These are phyloP conservation scores for Trichomonas gallinae DNA, from an alignment of 208 protist species.

Conservation along the genomic window DNA sequence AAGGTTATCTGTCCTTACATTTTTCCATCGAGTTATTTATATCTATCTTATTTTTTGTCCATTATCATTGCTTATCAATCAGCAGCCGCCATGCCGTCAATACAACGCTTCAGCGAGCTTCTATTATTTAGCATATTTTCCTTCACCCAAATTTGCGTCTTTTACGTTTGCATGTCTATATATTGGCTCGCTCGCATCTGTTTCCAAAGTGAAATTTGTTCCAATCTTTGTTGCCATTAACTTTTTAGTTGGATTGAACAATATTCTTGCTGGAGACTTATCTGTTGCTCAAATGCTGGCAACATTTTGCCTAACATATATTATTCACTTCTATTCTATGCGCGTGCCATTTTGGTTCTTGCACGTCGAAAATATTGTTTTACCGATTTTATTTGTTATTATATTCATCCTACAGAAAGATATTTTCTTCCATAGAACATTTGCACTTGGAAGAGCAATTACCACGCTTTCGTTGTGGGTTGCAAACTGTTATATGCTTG, in stretches of 20 bases:
- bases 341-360: not conserved
- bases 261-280: not conserved
- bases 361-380: not conserved
- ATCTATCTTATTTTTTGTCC: not conserved
- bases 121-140: not conserved
- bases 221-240: not conserved
- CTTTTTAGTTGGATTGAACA: not conserved
- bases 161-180: not conserved
- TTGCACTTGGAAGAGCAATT: not conserved
- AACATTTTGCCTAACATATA: not conserved
- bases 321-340: not conserved
- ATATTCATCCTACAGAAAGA: not conserved
- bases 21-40: slow-evolving; percentile 7
- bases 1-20: not conserved
- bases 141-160: not conserved
- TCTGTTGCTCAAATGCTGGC: not conserved
- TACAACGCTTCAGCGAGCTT: not conserved
- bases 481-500: not conserved
- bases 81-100: not conserved
- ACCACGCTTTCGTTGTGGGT: not conserved
- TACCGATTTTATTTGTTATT: not conserved
- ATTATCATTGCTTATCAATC: not conserved
- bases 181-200: not conserved
- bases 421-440: not conserved
- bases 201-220: not conserved